A percentile compares a stretch with the other conserved stretches of the same genome.
Conservation (phyloP, 805 yeast genomes). For the Zygosaccharomyces bisporus region DNA sequence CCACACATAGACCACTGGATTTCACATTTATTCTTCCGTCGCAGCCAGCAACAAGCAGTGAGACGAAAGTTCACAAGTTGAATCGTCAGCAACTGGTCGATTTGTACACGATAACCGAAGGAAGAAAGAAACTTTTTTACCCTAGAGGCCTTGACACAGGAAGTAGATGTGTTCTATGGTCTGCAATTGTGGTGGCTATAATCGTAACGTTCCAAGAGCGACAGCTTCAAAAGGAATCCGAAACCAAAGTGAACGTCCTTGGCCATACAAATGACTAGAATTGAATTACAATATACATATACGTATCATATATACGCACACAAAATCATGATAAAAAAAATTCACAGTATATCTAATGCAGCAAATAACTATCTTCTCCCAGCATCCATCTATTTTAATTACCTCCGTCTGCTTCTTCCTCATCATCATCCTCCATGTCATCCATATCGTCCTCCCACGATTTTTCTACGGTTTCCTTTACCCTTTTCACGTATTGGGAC, state of each 20-base stretch:
- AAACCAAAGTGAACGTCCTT: conserved; percentile 34
- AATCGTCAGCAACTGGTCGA: conserved; percentile 19
- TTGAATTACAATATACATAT: conserved; percentile 2
- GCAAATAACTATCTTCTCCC: not conserved
- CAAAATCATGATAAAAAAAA: not conserved
- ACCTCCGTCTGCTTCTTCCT: conserved; percentile 32
- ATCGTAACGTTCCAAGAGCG: conserved; percentile 57
- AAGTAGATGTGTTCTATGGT: conserved; percentile 50
- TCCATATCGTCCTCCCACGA: conserved; percentile 83
- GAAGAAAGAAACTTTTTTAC: conserved; percentile 27
- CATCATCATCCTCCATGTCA: conserved; percentile 39
- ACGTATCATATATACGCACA: conserved; percentile 5
- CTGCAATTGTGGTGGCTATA: conserved; percentile 45
- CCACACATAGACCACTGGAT: conserved; percentile 46
- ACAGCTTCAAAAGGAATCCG: conserved; percentile 41
- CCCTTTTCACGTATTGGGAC: conserved; percentile 85
- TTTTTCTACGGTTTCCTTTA: conserved; percentile 89
- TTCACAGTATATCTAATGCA: conserved; percentile 7
- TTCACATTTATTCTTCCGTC: conserved; percentile 46
- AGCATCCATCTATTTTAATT: not conserved
- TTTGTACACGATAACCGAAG: conserved; percentile 13
- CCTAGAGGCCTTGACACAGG: conserved; percentile 48
- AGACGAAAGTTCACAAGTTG: conserved; percentile 26
- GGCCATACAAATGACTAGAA: not conserved
- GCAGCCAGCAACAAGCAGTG: conserved; percentile 15